These are phyloP conservation scores for Termitomyces sp. DNA, from an alignment of 768 basidiomycete genomes.

Conservation along the genomic window DNA sequence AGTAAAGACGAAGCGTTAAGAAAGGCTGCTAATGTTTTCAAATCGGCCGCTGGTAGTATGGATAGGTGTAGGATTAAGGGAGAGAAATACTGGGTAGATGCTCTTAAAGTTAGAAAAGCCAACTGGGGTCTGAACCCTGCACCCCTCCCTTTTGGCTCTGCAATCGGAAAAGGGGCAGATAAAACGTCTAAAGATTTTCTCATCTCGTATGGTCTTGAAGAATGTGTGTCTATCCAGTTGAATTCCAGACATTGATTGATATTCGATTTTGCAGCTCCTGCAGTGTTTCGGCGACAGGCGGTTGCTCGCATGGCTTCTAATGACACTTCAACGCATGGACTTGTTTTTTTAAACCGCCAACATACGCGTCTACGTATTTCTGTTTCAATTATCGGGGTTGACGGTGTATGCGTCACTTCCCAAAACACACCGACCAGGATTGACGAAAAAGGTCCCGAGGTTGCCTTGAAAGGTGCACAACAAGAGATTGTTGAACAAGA, in stretches of 20 bases:
- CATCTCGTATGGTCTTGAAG: slow-evolving; percentile 75
- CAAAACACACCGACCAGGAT: slow-evolving; percentile 28
- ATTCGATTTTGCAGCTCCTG: slow-evolving; percentile 42
- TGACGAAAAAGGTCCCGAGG: slow-evolving; percentile 38
- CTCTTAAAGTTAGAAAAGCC: slow-evolving; percentile 64
- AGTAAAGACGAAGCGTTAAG: slow-evolving; percentile 78
- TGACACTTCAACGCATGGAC: slow-evolving; percentile 31
- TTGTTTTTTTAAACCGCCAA: slow-evolving; percentile 64
- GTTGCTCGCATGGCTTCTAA: slow-evolving; percentile 61
- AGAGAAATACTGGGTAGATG: slow-evolving; percentile 80
- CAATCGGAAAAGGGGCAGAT: slow-evolving; percentile 72
- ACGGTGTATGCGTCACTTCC: slow-evolving; percentile 26
- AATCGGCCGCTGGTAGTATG: slow-evolving; percentile 61
- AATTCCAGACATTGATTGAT: not conserved
- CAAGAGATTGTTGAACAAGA: slow-evolving; percentile 76
- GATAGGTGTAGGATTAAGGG: slow-evolving; percentile 55
- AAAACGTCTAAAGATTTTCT: slow-evolving; percentile 78
- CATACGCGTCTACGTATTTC: slow-evolving; percentile 59
- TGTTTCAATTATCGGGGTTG: slow-evolving; percentile 28
- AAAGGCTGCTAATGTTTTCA: slow-evolving; percentile 68
- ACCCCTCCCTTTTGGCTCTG: slow-evolving; percentile 64
- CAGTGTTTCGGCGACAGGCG: slow-evolving; percentile 58
- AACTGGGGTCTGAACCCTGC: slow-evolving; percentile 83
- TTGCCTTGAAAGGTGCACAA: slow-evolving; percentile 52
- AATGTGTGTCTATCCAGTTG: slow-evolving; percentile 49